These are phyloP conservation scores for Leccinum variicolor DNA, from an alignment of 768 basidiomycete species.

Conservation along the genomic window DNA sequence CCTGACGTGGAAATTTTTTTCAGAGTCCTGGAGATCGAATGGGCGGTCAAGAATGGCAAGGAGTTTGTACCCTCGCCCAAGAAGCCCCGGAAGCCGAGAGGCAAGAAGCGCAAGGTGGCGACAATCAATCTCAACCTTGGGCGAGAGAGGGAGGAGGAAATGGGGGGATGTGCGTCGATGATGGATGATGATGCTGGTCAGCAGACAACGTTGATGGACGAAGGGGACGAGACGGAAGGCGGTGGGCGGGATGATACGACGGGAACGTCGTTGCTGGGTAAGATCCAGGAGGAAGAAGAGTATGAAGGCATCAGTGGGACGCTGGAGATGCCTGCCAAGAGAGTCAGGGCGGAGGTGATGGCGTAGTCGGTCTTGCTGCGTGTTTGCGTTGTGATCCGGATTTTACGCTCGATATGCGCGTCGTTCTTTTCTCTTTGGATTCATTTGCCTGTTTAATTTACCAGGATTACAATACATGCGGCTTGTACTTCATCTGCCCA, in stretches of 20 bases:
- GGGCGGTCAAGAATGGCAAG: constrained; percentile 62
- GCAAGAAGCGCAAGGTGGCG: constrained; percentile 32
- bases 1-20: constrained; percentile 15
- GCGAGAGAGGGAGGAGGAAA: constrained; percentile 15
- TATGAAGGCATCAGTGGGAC: constrained; percentile 22
- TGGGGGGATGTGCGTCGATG: constrained; percentile 1
- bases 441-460: not conserved
- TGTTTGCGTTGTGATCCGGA: not conserved
- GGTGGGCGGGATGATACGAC: constrained; percentile 14
- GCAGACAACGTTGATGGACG: constrained; percentile 29
- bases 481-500: not conserved
- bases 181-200: not conserved
- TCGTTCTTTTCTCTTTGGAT: not conserved
- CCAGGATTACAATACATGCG: not conserved
- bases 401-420: not conserved
- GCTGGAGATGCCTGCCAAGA: constrained; percentile 27
- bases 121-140: constrained; percentile 10
- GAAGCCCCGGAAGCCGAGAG: constrained; percentile 36
- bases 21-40: constrained; percentile 83
- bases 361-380: constrained; percentile 3
- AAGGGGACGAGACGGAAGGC: constrained; percentile 38
- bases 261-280: constrained; percentile 10
- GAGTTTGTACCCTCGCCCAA: constrained; percentile 57
- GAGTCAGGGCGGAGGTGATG: constrained; percentile 19
- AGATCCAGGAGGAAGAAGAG: constrained; percentile 29